Evolutionary conservation across 2,329 filamentous ascomycete species (phyloP), one percentile per base, ranked within the genome.

Genomic region (Epichloe brachyelytri): DNA sequence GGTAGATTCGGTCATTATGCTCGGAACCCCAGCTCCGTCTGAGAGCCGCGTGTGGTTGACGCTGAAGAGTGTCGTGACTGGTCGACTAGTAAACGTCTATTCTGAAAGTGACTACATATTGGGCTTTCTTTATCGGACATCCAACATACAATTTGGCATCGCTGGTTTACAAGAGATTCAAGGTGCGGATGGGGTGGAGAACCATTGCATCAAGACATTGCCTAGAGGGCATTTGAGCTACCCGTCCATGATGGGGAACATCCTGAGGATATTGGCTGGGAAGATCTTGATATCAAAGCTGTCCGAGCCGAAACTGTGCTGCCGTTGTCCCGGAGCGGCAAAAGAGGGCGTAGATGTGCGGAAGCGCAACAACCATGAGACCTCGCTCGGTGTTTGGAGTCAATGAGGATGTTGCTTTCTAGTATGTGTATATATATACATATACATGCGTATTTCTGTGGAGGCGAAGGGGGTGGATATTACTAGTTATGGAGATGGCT

Each of bases 21-120:
- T 96, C 63, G 91, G 91, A 1, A 77, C 86, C 0, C 89, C 91
- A 0, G 83, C 83, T 5, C 88, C 90, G 0, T 81, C 85, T 1
- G 78, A 85, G 20, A 76, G 76, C 2, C 73, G 76, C 7, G 81
- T 86, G 49, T 96, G 91, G 90, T 75, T 85, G 30, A 75, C 80
- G 5, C 77, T 95, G 62, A 82, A 86, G 55, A 84, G 80, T 53
- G 86, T 91, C 2, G 88, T 95, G 4, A 77, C 81, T 40, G 89
- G 90, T 0, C 80, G 89, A 20, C 73, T 96, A n/a, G 77, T 96
- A 61, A 97, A 96, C 59, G 88, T 93, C 3, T 96, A 84, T 64
- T 94, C 87, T 1, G 82, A 85, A 48, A 86, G 88, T 45, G 91
- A 97, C 65, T 89, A 88, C 57, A 82, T 96, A 22, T 80, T 97